These are phyloP conservation scores for Smallanthus sonchifolius DNA, from an alignment of 129 eudicot species.

Conservation along the genomic window DNA sequence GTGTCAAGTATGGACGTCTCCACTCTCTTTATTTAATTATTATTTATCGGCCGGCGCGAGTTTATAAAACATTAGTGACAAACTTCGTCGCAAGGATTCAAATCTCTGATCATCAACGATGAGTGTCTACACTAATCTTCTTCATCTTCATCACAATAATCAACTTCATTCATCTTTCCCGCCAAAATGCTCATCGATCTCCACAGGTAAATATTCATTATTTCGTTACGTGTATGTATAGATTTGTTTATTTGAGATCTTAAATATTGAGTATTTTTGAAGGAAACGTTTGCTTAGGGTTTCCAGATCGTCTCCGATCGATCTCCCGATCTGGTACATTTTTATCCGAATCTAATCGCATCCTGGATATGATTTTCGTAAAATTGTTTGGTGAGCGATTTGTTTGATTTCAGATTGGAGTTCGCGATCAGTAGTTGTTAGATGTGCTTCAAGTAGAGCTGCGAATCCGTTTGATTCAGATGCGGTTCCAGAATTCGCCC, in stretches of 20 bases:
- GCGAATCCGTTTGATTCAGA: conserved; percentile 18
- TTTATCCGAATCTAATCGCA: background rate
- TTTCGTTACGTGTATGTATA: background rate
- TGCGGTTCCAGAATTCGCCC: conserved; percentile 1
- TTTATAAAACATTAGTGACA: background rate
- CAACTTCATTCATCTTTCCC: conserved; percentile 3
- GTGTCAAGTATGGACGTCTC: background rate
- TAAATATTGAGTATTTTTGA: background rate
- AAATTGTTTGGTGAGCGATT: background rate
- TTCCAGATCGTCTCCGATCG: conserved; percentile 3
- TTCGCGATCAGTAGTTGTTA: conserved; percentile 20
- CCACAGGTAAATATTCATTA: conserved; percentile 4
- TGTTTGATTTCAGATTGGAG: conserved; percentile 24
- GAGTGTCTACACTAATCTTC: conserved; percentile 15
- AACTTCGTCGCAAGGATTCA: background rate
- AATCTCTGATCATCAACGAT: background rate
- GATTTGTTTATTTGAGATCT: background rate
- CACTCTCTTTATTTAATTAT: background rate
- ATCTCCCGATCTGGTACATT: conserved; percentile 7
- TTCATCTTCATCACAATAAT: background rate
- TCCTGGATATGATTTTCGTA: background rate
- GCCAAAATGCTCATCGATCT: conserved; percentile 15
- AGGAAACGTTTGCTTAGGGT: conserved; percentile 13
- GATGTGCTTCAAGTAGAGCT: conserved; percentile 34
- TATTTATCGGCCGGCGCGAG: background rate